Conservation (phyloP, 2,329 filamentous ascomycete genomes). For the Stemphylium lycopersici region DNA sequence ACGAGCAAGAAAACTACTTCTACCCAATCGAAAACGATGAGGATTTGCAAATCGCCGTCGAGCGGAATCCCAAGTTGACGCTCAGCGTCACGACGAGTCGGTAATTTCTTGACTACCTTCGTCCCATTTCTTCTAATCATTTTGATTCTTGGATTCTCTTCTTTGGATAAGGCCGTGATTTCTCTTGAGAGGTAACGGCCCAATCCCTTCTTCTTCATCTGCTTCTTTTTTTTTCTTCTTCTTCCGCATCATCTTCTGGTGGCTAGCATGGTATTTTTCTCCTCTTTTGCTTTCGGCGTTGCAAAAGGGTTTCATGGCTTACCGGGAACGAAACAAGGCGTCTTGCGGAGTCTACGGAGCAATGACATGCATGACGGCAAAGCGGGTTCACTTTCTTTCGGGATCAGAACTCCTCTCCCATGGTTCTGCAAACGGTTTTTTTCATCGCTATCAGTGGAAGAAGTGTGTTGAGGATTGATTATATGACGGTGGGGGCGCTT, state of each 20-base stretch:
- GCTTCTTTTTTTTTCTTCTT: constrained; percentile 6
- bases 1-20: constrained; percentile 78
- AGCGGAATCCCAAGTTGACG: constrained; percentile 85
- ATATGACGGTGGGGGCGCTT: background rate
- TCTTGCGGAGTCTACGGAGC: constrained; percentile 5
- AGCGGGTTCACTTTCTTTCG: constrained; percentile 2
- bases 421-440: background rate
- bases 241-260: background rate
- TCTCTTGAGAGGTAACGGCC: background rate
- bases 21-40: constrained; percentile 77
- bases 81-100: constrained; percentile 55
- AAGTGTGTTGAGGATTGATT: background rate
- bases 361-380: constrained; percentile 10
- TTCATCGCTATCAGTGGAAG: background rate
- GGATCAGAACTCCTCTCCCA: background rate
- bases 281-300: constrained; percentile 17
- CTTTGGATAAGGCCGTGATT: background rate
- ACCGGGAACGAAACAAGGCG: constrained; percentile 8
- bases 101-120: background rate
- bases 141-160: background rate
- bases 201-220: constrained; percentile 1
- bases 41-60: constrained; percentile 79
- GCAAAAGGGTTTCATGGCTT: constrained; percentile 17
- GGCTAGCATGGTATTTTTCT: constrained; percentile 4
- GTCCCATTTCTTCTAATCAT: constrained; percentile 6